Percentiles rank a stretch among this genome's conserved stretches.
phyloP scores from a whole-genome alignment of 2,329 filamentous ascomycete genomes.

The Apiospora marii region DNA sequence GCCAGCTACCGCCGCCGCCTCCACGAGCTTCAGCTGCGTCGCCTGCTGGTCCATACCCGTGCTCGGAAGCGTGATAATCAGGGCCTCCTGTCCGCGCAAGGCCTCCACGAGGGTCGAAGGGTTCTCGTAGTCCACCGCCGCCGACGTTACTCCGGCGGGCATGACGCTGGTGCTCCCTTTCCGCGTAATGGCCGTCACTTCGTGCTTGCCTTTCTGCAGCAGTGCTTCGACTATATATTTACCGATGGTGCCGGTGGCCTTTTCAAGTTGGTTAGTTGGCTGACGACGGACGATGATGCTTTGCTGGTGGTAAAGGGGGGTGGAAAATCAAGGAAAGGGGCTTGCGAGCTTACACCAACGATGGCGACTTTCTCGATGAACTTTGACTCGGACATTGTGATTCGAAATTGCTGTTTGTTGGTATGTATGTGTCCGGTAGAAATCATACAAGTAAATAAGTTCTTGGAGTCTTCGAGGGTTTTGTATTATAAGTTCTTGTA shows the following conservation, averaged over 20 bases:
- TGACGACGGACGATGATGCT: background rate
- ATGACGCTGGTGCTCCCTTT: conserved; percentile 49
- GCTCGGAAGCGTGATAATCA: conserved; percentile 61
- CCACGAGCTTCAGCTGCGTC: conserved; percentile 58
- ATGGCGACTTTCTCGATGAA: conserved; percentile 53
- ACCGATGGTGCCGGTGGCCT: conserved; percentile 55
- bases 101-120: conserved; percentile 54
- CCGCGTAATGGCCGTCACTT: conserved; percentile 60
- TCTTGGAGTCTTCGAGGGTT: background rate
- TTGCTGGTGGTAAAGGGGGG: conserved; percentile 17
- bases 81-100: conserved; percentile 60
- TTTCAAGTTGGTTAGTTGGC: background rate
- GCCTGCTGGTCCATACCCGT: conserved; percentile 49
- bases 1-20: conserved; percentile 62
- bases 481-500: background rate
- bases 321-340: background rate
- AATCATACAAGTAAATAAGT: background rate
- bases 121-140: conserved; percentile 54
- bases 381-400: conserved; percentile 38
- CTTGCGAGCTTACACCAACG: conserved; percentile 52
- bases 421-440: background rate
- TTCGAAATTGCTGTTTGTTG: background rate
- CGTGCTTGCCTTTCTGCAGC: conserved; percentile 56
- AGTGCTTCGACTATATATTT: conserved; percentile 49
- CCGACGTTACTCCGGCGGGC: conserved; percentile 52